Base-by-base conservation (phyloP, 495 filamentous ascomycete genomes). In the Chaetomidium leptoderma region DNA sequence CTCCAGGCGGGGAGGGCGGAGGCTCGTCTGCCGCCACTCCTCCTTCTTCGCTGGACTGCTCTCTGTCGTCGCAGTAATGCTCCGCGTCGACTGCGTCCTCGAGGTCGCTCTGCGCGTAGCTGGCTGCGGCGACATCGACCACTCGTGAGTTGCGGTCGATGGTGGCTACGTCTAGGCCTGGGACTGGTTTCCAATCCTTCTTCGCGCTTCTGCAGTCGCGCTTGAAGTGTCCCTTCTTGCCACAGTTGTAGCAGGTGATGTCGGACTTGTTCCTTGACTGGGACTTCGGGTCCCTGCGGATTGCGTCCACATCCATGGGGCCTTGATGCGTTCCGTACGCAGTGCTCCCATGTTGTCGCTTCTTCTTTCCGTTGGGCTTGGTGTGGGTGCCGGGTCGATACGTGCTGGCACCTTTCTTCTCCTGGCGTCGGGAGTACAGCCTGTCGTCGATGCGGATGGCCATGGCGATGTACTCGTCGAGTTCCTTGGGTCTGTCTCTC, bases 191-290 rank as follows among this genome's bases (percentile, higher is more conserved):
- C 42, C 14, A 45, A 23, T 30, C 21, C 26, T 53, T 45, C 17
- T 19, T 30, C 0, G 4, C 1, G 16, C 8, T 53, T 7, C 35
- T 8, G 6, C 6, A 42, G n/a, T 53, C 50, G 0, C 5, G 0
- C 7, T 29, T 53, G 17, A 24, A 40, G 36, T 53, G 36, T 19
- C 50, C 50, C 5, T 53, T 42, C 36, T 53, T 53, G 11, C 50
- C 17, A 14, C 30, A 51, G n/a, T 36, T 53, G 9, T 27, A 53
- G 14, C 17, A 53, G 0, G n/a, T 42, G 8, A 53, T 23, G 13
- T 13, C 14, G 7, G 21, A 1, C 42, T 45, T 45, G 5, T n/a
- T 51, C n/a, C n/a, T n/a, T n/a, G n/a, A n/a, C n/a, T n/a, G n/a
- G n/a, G n/a, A n/a, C n/a, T n/a, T n/a, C n/a, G n/a, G n/a, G n/a